A percentile compares a stretch with the other conserved stretches of the same genome.
These are phyloP conservation scores for Cornus kousa DNA, from an alignment of 148 eudicot genomes.

Conservation along the genomic window DNA sequence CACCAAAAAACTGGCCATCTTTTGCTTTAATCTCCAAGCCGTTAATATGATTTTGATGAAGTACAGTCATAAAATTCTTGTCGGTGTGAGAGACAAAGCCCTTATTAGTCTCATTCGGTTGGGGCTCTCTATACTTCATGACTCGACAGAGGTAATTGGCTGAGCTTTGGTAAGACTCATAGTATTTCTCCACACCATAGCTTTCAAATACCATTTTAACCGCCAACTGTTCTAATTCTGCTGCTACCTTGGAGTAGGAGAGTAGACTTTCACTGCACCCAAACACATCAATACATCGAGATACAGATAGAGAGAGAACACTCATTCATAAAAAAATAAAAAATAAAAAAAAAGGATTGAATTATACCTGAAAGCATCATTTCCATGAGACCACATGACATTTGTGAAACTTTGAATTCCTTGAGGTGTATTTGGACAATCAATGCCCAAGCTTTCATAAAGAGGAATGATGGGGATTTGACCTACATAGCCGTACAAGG, in stretches of 20 bases:
- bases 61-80: constrained; percentile 42
- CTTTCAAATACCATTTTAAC: constrained; percentile 43
- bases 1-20: constrained; percentile 43
- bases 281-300: background rate
- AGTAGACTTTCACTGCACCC: constrained; percentile 27
- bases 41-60: constrained; percentile 41
- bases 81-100: constrained; percentile 49
- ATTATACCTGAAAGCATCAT: constrained; percentile 31
- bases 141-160: constrained; percentile 38
- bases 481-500: constrained; percentile 53
- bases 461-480: constrained; percentile 46
- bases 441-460: constrained; percentile 52
- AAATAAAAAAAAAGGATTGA: background rate
- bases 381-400: constrained; percentile 49
- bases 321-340: background rate
- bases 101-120: constrained; percentile 26
- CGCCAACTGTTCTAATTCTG: constrained; percentile 42
- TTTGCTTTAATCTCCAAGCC: constrained; percentile 49
- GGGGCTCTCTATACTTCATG: constrained; percentile 37
- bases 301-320: too few species aligned
- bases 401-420: constrained; percentile 36
- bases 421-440: constrained; percentile 33
- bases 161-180: constrained; percentile 21
- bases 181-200: constrained; percentile 46
- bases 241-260: constrained; percentile 27